These are phyloP conservation scores for Coemansia sp. DNA, from an alignment of 192 early-diverging fungal genomes.

Conservation along the genomic window DNA sequence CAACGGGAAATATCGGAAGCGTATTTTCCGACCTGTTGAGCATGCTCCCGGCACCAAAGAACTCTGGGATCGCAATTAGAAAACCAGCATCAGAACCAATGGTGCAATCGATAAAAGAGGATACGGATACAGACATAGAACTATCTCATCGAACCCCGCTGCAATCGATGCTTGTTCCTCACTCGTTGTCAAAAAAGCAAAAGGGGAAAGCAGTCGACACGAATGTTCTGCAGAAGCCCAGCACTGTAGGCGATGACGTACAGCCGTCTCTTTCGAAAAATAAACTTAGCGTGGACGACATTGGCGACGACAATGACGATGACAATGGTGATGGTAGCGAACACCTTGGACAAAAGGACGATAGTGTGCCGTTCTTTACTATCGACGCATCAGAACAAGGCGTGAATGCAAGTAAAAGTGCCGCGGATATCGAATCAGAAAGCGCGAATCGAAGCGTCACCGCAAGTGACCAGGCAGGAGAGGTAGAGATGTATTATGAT, in stretches of 20 bases:
- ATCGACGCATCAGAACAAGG: neutral
- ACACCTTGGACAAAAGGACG: no score
- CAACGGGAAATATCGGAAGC: conserved; percentile 1
- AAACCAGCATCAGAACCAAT: no score
- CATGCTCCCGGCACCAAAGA: conserved; percentile 48
- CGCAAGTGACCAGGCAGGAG: neutral
- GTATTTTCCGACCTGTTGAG: conserved; percentile 42
- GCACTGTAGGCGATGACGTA: no score
- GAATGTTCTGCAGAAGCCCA: no score
- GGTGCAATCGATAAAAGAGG: neutral
- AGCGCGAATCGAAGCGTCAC: neutral
- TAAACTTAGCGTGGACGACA: no score
- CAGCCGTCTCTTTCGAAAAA: no score
- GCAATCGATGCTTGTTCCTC: conserved; percentile 27
- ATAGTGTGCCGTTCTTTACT: no score
- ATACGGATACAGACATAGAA: neutral
- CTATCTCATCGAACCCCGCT: neutral
- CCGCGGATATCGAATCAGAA: neutral
- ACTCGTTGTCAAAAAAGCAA: conserved; percentile 38
- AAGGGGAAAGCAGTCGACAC: conserved; percentile 1
- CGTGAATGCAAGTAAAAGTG: neutral
- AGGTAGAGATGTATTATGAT: conserved; percentile 32
- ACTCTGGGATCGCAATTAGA: conserved; percentile 1
- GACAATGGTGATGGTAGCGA: conserved; percentile 1
- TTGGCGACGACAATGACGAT: conserved; percentile 6